Evolutionary conservation across 2,329 filamentous ascomycete species (phyloP).

Genomic region (Nigrospora sphaerica): DNA sequence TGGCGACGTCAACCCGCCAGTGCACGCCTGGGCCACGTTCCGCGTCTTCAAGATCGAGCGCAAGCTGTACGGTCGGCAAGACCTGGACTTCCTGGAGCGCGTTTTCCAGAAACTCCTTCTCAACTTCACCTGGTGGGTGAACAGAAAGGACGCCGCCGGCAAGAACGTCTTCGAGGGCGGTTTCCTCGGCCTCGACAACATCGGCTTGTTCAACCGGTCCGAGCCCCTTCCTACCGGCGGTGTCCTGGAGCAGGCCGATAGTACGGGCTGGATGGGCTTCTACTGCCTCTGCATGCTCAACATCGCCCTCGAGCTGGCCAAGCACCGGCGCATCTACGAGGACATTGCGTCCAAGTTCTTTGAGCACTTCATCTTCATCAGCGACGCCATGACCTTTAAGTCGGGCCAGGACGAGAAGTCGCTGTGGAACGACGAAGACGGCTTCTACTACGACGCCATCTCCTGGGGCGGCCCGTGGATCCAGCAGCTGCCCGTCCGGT

Average conservation of each 20-base stretch:
- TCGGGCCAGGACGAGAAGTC: slow-evolving; percentile 68
- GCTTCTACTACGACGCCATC: slow-evolving; percentile 98
- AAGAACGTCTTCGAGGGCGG: slow-evolving; percentile 98
- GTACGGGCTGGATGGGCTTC: slow-evolving; percentile 98
- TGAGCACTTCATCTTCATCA: slow-evolving; percentile 96
- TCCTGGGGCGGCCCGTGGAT: slow-evolving; percentile 92
- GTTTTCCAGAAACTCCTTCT: slow-evolving; percentile 94
- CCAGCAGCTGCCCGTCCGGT: slow-evolving; percentile 86
- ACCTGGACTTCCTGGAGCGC: slow-evolving; percentile 89
- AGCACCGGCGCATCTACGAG: slow-evolving; percentile 91
- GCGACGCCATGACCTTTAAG: slow-evolving; percentile 90
- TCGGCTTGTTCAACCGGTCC: slow-evolving; percentile 93
- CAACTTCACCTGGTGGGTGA: slow-evolving; percentile 99
- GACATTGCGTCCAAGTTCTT: slow-evolving; percentile 98
- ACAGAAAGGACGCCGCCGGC: slow-evolving; percentile 86
- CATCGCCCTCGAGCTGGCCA: slow-evolving; percentile 89
- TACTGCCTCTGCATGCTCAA: slow-evolving; percentile 96
- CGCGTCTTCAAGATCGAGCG: slow-evolving; percentile 96
- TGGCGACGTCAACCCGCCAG: slow-evolving; percentile 91
- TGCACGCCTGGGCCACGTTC: slow-evolving; percentile 95
- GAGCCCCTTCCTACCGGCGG: slow-evolving; percentile 91
- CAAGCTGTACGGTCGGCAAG: slow-evolving; percentile 91
- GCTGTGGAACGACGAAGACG: slow-evolving; percentile 92
- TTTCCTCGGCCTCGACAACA: slow-evolving; percentile 93
- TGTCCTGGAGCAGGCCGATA: slow-evolving; percentile 91